phyloP scores from a whole-genome alignment of 306 rosid genomes.

The Inga oerstediana region DNA sequence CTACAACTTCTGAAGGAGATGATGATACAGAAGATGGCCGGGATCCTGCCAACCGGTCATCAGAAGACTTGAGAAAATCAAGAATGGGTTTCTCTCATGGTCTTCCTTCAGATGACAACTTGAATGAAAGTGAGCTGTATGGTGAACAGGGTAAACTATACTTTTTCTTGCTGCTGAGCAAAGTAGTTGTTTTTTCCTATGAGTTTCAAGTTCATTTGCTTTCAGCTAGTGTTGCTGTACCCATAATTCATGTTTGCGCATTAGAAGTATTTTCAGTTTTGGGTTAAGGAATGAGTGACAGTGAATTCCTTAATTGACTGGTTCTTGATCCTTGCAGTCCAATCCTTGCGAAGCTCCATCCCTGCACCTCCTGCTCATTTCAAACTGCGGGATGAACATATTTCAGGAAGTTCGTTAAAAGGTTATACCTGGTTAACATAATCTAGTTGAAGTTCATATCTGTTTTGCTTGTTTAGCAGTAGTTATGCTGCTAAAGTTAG shows the following conservation, averaged over 20 bases:
- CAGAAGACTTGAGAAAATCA: slow-evolving; percentile 93
- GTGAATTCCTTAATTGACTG: slow-evolving; percentile 25
- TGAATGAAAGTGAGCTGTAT: slow-evolving; percentile 80
- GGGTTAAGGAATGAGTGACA: slow-evolving; percentile 4
- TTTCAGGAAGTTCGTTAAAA: slow-evolving; percentile 95
- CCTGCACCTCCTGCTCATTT: slow-evolving; percentile 95
- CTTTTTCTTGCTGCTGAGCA: slow-evolving; percentile 21
- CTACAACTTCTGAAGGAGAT: slow-evolving; percentile 99
- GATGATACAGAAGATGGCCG: slow-evolving; percentile 95
- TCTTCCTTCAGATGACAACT: slow-evolving; percentile 81
- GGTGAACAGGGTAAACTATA: slow-evolving; percentile 72
- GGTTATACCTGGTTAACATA: slow-evolving; percentile 49
- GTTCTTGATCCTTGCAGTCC: slow-evolving; percentile 57
- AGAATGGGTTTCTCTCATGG: slow-evolving; percentile 95
- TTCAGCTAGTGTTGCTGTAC: background rate
- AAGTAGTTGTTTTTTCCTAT: background rate
- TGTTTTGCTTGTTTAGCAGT: slow-evolving; percentile 11
- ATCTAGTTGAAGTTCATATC: slow-evolving; percentile 13
- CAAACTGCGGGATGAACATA: slow-evolving; percentile 83
- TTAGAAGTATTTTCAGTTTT: slow-evolving; percentile 24
- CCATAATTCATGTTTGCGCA: background rate
- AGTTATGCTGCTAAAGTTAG: slow-evolving; percentile 22
- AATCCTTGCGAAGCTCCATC: slow-evolving; percentile 85
- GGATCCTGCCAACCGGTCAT: slow-evolving; percentile 82
- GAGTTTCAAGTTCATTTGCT: background rate